Percentiles rank a stretch among this genome's conserved stretches.
Conservation (phyloP, 2,329 filamentous ascomycete genomes). For the Tolypocladium capitatum region DNA sequence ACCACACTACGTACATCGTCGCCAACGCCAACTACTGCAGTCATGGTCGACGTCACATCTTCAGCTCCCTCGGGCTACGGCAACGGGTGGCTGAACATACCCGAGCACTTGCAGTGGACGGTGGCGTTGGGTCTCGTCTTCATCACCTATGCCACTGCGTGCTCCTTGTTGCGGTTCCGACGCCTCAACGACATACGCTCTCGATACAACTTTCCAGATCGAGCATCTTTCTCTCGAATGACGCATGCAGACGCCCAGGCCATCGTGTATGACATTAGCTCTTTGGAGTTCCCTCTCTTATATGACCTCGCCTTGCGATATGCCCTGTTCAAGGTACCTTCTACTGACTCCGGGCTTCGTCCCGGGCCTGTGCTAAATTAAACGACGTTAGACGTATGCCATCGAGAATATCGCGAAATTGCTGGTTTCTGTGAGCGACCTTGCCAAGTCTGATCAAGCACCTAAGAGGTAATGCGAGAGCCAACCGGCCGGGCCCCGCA, state of each 20-base stretch:
- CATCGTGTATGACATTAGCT: constrained; percentile 22
- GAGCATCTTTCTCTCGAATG: constrained; percentile 24
- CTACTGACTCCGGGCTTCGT: background rate
- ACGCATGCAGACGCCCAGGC: constrained; percentile 30
- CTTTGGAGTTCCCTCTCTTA: constrained; percentile 24
- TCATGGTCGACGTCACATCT: background rate
- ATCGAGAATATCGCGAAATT: constrained; percentile 24
- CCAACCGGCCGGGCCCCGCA: background rate
- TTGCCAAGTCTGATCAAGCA: constrained; percentile 16
- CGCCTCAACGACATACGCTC: constrained; percentile 16
- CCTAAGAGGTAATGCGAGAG: constrained; percentile 19
- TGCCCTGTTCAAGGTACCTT: constrained; percentile 25
- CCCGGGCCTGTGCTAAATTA: background rate
- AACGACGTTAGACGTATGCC: constrained; percentile 22
- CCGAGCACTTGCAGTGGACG: constrained; percentile 1
- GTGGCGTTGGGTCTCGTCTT: constrained; percentile 7
- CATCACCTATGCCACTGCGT: constrained; percentile 19
- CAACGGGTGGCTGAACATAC: background rate
- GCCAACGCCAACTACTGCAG: too few species aligned
- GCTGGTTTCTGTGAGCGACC: constrained; percentile 21
- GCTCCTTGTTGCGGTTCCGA: constrained; percentile 23
- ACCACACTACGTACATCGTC: background rate
- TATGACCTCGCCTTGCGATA: constrained; percentile 24
- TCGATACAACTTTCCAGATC: constrained; percentile 19
- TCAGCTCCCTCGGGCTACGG: background rate